Percentiles rank a stretch among this genome's conserved stretches.
phyloP scores from a whole-genome alignment of 177 flowering plant species.

The Vitis hybrid region DNA sequence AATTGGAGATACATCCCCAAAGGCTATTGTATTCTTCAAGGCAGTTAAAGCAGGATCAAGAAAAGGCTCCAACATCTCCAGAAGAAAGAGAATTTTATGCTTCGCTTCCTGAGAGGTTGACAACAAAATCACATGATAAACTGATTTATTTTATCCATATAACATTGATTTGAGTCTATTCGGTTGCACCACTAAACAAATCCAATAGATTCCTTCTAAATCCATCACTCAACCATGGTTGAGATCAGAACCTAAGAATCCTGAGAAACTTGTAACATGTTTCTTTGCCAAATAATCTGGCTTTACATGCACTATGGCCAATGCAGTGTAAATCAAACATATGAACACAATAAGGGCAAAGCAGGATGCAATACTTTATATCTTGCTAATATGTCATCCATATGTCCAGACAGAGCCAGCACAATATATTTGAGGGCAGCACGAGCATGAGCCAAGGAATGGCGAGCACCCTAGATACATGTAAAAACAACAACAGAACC shows the following conservation, averaged over 20 bases:
- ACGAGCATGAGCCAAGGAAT: constrained; percentile 60
- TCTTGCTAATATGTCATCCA: constrained; percentile 79
- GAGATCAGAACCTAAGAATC: background rate
- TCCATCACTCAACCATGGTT: background rate
- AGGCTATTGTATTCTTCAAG: constrained; percentile 52
- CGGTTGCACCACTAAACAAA: background rate
- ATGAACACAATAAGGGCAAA: background rate
- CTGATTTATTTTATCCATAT: background rate
- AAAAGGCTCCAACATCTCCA: constrained; percentile 89
- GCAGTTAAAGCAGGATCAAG: constrained; percentile 73
- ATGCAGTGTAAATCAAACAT: background rate
- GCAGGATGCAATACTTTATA: constrained; percentile 54
- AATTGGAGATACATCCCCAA: constrained; percentile 59
- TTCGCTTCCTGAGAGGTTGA: constrained; percentile 64
- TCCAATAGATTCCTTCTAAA: background rate
- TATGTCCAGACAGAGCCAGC: constrained; percentile 79
- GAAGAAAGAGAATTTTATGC: constrained; percentile 74
- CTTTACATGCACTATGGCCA: background rate
- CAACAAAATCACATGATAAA: background rate
- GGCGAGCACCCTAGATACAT: constrained; percentile 49
- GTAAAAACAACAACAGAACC: constrained; percentile 13
- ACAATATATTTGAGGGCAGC: constrained; percentile 80
- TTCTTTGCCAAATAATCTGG: background rate
- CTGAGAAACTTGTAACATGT: background rate
- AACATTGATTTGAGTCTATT: background rate